Percentiles rank a stretch among this genome's conserved stretches.
phyloP scores from a whole-genome alignment of 345 rosid genomes.

The Gossypium stocksii region DNA sequence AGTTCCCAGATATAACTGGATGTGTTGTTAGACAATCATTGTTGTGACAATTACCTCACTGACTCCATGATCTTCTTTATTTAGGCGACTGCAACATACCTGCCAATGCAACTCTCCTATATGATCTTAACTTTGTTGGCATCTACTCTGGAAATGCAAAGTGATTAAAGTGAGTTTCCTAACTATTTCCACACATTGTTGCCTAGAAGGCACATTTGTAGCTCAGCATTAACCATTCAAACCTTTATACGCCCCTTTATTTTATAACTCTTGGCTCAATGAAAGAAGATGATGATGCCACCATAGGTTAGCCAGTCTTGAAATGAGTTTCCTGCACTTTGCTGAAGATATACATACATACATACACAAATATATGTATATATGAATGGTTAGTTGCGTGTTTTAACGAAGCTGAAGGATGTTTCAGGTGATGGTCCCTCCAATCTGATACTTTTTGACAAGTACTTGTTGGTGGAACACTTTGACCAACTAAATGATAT shows the following conservation, averaged over 20 bases:
- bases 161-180: conserved; percentile 28
- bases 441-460: not conserved
- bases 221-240: not conserved
- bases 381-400: not conserved
- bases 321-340: not conserved
- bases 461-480: not conserved
- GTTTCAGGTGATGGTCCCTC: conserved; percentile 9
- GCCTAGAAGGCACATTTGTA: not conserved
- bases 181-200: not conserved
- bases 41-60: not conserved
- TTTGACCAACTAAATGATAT: not conserved
- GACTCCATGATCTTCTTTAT: conserved; percentile 15
- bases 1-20: conserved; percentile 8
- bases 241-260: not conserved
- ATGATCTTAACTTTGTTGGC: conserved; percentile 74
- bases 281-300: not conserved
- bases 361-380: not conserved
- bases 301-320: not conserved
- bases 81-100: conserved; percentile 95
- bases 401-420: not conserved
- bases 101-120: conserved; percentile 83
- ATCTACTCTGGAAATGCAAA: conserved; percentile 74
- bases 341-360: not conserved
- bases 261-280: not conserved
- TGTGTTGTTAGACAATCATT: not conserved